Percentiles rank a stretch among this genome's conserved stretches.
These are phyloP conservation scores for Stephania japonica DNA, from an alignment of 164 flowering plant species.

Conservation along the genomic window DNA sequence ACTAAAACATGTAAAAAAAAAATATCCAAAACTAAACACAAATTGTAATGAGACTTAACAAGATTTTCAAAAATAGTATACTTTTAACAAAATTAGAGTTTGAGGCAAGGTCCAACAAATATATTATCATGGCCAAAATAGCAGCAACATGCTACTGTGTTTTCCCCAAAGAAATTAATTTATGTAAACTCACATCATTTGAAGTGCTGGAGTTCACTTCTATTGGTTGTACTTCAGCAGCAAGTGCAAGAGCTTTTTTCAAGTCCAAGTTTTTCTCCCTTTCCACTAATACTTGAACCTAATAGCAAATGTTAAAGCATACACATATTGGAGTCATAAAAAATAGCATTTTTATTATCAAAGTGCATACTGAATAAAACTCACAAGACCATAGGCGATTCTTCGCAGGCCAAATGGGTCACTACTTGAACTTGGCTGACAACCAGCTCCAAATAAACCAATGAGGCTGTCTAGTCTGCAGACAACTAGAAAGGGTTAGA, in stretches of 20 bases:
- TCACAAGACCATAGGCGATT: constrained; percentile 89
- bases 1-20: too few relatives aligned
- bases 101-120: not conserved
- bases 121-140: not conserved
- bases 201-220: constrained; percentile 36
- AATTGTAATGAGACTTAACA: too few relatives aligned
- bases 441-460: constrained; percentile 90
- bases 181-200: constrained; percentile 51
- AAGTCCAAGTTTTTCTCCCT: constrained; percentile 67
- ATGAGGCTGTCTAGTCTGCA: constrained; percentile 93
- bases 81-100: too few relatives aligned
- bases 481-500: not conserved
- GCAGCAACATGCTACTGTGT: not conserved
- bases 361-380: constrained; percentile 17
- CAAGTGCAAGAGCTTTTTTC: constrained; percentile 52
- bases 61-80: too few relatives aligned
- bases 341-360: not conserved
- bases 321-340: not conserved
- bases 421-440: constrained; percentile 79
- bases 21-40: too few relatives aligned
- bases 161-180: not conserved
- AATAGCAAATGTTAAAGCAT: constrained; percentile 15
- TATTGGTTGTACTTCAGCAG: constrained; percentile 74
- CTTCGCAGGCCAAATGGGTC: constrained; percentile 95
- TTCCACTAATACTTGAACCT: constrained; percentile 94